Evolutionary conservation across 352 stramenopile species (phyloP).

Genomic region (Phytopythium kandeliae): DNA sequence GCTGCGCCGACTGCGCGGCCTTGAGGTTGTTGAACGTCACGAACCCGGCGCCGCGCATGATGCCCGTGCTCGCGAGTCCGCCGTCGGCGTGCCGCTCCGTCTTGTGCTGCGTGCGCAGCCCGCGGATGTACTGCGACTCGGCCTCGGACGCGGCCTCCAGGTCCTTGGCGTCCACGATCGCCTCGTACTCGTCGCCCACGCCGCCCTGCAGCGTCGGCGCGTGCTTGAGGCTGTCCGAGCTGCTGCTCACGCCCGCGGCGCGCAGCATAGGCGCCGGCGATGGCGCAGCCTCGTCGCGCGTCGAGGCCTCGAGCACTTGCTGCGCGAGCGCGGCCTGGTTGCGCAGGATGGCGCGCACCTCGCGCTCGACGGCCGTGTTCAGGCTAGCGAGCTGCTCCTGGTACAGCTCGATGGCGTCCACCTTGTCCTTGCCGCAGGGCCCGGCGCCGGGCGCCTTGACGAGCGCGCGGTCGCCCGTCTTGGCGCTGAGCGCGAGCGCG

Average conservation of each 20-base stretch:
- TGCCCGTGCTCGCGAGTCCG: conserved; percentile 27
- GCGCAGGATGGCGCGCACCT: conserved; percentile 58
- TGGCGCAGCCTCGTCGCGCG: background rate
- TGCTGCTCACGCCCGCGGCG: background rate
- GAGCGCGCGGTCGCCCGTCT: conserved; percentile 53
- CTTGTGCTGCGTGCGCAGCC: conserved; percentile 33
- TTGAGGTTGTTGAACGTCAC: conserved; percentile 79
- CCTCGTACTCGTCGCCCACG: conserved; percentile 2
- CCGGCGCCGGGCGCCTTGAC: conserved; percentile 22
- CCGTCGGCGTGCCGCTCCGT: conserved; percentile 3
- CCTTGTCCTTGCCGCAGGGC: conserved; percentile 32
- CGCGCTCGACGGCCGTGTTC: conserved; percentile 72
- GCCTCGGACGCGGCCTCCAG: conserved; percentile 6
- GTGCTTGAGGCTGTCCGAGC: conserved; percentile 1
- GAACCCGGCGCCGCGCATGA: conserved; percentile 73
- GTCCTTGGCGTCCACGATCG: background rate
- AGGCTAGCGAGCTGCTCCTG: conserved; percentile 61
- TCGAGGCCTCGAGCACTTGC: conserved; percentile 37
- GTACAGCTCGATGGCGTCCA: conserved; percentile 72
- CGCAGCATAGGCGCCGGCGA: background rate
- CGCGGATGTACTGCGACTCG: conserved; percentile 61
- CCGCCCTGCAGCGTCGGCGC: conserved; percentile 23
- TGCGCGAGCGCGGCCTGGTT: conserved; percentile 58
- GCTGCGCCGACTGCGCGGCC: conserved; percentile 64
- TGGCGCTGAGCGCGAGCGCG: conserved; percentile 49